phyloP scores from a whole-genome alignment of 805 yeast species.

The Crinitomyces ghanaensis region DNA sequence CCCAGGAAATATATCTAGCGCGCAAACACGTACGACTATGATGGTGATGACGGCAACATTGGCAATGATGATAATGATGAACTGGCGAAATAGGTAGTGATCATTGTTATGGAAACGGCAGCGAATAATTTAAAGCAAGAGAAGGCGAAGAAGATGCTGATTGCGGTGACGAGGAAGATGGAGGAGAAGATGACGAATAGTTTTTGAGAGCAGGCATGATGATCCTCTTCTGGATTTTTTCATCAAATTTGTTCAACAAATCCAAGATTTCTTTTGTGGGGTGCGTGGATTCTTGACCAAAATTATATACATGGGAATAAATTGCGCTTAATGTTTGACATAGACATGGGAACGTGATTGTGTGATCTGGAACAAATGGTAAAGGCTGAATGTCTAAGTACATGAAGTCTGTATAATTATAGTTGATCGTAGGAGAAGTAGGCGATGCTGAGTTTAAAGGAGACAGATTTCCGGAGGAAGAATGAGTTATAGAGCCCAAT shows the following conservation, averaged over 20 bases:
- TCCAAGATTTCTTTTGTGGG: conserved; percentile 13
- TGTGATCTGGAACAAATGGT: conserved; percentile 20
- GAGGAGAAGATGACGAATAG: not conserved
- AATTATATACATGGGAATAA: conserved; percentile 11
- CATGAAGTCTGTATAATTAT: conserved; percentile 8
- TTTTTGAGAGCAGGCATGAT: conserved; percentile 17
- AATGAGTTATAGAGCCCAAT: not conserved
- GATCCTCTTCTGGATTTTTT: conserved; percentile 12
- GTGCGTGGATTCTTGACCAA: conserved; percentile 6
- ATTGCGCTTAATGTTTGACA: conserved; percentile 17
- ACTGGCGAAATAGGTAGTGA: not conserved
- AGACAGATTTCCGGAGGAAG: conserved; percentile 1
- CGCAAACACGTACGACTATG: not conserved
- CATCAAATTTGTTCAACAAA: conserved; percentile 16
- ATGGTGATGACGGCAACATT: not conserved
- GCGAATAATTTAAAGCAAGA: too few species aligned
- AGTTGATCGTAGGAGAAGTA: conserved; percentile 2
- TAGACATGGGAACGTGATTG: conserved; percentile 18
- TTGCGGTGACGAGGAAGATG: conserved; percentile 1
- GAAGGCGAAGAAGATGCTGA: not conserved
- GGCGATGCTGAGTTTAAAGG: not conserved
- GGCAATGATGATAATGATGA: conserved; percentile 1
- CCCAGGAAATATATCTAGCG: not conserved
- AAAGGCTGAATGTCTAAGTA: conserved; percentile 16
- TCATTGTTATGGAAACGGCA: not conserved